Evolutionary conservation across 208 protist species (phyloP), one percentile per base, ranked within the genome.

Genomic region (Acanthamoeba culbertsoni): DNA sequence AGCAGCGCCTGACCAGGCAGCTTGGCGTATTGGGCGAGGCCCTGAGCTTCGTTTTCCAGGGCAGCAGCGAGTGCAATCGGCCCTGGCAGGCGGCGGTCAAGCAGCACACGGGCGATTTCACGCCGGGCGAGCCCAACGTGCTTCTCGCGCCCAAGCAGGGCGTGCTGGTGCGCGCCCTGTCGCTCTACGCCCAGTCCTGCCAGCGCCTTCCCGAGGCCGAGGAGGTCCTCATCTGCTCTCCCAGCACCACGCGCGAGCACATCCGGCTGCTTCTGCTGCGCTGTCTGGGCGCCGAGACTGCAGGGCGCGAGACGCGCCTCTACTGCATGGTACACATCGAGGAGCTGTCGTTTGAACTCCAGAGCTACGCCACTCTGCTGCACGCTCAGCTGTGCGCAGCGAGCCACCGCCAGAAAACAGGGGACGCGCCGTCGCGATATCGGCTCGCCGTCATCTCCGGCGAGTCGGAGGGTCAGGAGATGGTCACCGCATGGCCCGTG

Each of bases 201-300:
- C 55, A 71, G 40, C 31, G 82, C 8, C 57, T 90, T 20, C 82
- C 82, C 48, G 82, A 90, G 53, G 82, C 57, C 31, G 82, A 90
- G 37, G 82, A 90, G 42, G 55, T 90, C 31, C 82, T 90, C 51
- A 90, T 90, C 82, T 90, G 82, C 82, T 45, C 82, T 20, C 18
- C 55, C 12, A 23, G 37, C 26, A 90, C 82, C 6, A 90, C 55
- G 31, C 55, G 48, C 55, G 82, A 90, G 28, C 82, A 90, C 40
- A 63, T 90, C 7, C 46, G 82, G 10, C 82, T 90, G 3, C 51
- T 90, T 5, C 7, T 90, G 82, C 53, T 90, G 16, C 48, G 82
- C 20, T 90, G 82, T 26, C 57, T 90, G 28, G 82, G 82, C n/a
- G 82, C 82, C 6, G 57, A 62, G 40, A 23, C 53, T 2, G 82